These are phyloP conservation scores for Quercus mongolica DNA, from an alignment of 306 rosid genomes.

Conservation along the genomic window DNA sequence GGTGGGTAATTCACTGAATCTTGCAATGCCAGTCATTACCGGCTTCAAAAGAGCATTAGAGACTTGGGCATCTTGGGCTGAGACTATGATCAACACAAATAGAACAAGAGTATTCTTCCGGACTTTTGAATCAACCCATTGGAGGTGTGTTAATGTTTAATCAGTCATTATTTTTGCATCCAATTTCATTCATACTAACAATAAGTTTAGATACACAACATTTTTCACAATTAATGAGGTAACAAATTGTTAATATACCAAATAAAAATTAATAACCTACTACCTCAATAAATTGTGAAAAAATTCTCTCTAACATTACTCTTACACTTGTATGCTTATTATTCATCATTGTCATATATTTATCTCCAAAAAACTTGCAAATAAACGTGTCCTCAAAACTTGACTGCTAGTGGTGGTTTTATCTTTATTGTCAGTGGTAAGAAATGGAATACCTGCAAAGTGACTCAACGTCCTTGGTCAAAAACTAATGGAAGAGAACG, in stretches of 20 bases:
- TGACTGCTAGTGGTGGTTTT: background rate
- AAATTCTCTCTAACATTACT: too few relatives aligned
- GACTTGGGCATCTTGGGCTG: slow-evolving; percentile 89
- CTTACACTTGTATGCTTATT: too few relatives aligned
- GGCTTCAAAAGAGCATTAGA: slow-evolving; percentile 65
- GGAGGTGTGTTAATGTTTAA: slow-evolving; percentile 44
- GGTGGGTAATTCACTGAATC: slow-evolving; percentile 70
- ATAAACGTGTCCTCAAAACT: too few relatives aligned
- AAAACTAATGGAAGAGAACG: slow-evolving; percentile 44
- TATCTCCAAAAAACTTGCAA: too few relatives aligned
- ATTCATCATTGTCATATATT: too few relatives aligned
- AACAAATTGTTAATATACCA: too few relatives aligned
- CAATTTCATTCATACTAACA: too few relatives aligned
- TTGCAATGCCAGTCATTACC: slow-evolving; percentile 70
- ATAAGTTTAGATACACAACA: too few relatives aligned
- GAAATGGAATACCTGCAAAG: slow-evolving; percentile 54
- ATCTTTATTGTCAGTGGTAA: slow-evolving; percentile 44
- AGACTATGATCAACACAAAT: slow-evolving; percentile 45
- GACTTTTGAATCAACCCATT: slow-evolving; percentile 81
- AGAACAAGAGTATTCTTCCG: slow-evolving; percentile 81
- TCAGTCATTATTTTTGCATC: background rate
- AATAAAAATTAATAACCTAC: too few relatives aligned
- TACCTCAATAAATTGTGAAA: too few relatives aligned
- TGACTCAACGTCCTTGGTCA: slow-evolving; percentile 57
- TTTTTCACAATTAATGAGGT: too few relatives aligned